Evolutionary conservation across 139 green algal species (phyloP).

Genomic region (Gonium pectorale): DNA sequence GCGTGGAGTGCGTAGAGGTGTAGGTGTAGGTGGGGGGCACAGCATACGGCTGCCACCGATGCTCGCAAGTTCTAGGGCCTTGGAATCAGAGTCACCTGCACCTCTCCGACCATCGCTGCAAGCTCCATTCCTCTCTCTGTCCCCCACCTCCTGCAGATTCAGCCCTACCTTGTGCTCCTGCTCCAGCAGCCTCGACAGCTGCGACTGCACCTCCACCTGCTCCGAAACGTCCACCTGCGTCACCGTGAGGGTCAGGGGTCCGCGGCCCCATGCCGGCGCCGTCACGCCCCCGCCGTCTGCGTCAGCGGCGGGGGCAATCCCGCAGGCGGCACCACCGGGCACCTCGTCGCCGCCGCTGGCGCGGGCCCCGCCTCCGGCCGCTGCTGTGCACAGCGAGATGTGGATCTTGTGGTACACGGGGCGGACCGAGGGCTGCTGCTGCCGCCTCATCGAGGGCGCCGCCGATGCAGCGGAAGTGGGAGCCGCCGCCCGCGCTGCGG

Average conservation of each 20-base stretch:
- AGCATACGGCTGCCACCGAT: too few species aligned
- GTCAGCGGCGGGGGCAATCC: too few species aligned
- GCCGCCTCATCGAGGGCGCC: not conserved
- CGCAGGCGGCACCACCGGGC: too few species aligned
- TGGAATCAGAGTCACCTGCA: not conserved
- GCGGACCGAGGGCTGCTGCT: not conserved
- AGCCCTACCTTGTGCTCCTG: constrained; percentile 22
- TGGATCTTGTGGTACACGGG: not conserved
- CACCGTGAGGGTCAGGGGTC: not conserved
- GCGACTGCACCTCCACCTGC: not conserved
- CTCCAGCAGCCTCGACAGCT: not conserved
- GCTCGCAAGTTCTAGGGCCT: not conserved
- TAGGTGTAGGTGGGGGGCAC: too few species aligned
- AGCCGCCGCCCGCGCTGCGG: too few species aligned
- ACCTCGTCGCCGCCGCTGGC: too few species aligned
- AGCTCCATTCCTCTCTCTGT: not conserved
- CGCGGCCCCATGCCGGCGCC: not conserved
- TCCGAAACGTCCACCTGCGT: constrained; percentile 16
- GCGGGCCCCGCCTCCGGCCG: too few species aligned
- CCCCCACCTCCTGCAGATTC: not conserved
- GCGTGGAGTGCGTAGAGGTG: too few species aligned
- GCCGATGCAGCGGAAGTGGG: not conserved
- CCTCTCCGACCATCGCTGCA: not conserved
- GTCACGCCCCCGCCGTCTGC: not conserved
- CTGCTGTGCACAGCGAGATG: too few species aligned